phyloP scores from a whole-genome alignment of 176 grass and related monocot species.

The Eragrostis curvula region DNA sequence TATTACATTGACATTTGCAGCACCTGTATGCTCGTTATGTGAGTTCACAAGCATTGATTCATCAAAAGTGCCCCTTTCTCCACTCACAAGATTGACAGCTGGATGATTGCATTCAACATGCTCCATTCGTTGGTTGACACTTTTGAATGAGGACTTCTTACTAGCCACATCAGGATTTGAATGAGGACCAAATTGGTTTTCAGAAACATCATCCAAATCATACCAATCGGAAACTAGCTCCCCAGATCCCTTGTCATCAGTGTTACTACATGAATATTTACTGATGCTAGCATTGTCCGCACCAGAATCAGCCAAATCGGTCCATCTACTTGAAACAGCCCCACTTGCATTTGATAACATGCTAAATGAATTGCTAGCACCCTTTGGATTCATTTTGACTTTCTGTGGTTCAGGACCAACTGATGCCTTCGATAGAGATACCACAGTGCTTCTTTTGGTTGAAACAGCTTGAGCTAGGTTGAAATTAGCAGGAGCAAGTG shows the following conservation, averaged over 20 bases:
- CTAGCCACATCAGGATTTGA: conserved; percentile 30
- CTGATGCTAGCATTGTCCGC: conserved; percentile 32
- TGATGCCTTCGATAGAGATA: conserved; percentile 31
- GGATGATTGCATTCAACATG: conserved; percentile 31
- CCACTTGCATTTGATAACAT: conserved; percentile 37
- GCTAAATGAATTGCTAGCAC: conserved; percentile 46
- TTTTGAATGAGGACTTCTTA: conserved; percentile 41
- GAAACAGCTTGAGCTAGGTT: conserved; percentile 41
- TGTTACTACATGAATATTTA: conserved; percentile 39
- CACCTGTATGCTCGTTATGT: conserved; percentile 17
- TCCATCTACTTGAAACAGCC: conserved; percentile 20
- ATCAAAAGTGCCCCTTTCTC: conserved; percentile 13
- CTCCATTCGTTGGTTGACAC: too few species aligned
- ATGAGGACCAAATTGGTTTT: conserved; percentile 35
- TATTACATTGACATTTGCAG: conserved; percentile 16
- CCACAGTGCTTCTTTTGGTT: conserved; percentile 27
- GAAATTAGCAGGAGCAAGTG: conserved; percentile 38
- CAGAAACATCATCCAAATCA: conserved; percentile 46
- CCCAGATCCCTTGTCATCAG: conserved; percentile 43
- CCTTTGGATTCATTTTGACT: conserved; percentile 17
- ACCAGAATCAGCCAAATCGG: conserved; percentile 47
- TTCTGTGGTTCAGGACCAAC: conserved; percentile 35
- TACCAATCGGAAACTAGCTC: conserved; percentile 56
- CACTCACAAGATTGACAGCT: conserved; percentile 36
- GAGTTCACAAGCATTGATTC: conserved; percentile 36